phyloP scores from a whole-genome alignment of 352 stramenopile genomes.

The Phytophthora vignae region DNA sequence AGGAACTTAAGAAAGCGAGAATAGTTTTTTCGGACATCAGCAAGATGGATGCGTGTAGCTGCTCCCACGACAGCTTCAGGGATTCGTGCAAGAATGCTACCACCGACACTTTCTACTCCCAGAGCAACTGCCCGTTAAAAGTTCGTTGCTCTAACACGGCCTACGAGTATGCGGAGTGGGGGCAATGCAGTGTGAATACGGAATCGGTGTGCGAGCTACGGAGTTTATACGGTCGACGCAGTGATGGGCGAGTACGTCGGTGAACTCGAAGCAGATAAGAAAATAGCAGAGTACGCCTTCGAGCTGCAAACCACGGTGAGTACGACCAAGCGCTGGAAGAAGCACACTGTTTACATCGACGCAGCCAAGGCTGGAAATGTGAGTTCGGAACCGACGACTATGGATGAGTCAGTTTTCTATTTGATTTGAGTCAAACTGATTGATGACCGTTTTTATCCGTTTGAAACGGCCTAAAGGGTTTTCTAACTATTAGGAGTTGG shows the following conservation, averaged over 20 bases:
- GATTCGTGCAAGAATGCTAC: not conserved
- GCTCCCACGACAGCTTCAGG: not conserved
- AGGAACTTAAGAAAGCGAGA: not conserved
- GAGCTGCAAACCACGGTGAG: not conserved
- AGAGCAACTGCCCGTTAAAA: not conserved
- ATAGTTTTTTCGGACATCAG: not conserved
- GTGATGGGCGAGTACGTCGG: not conserved
- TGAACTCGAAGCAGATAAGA: not conserved
- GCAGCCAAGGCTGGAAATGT: not conserved
- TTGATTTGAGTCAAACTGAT: no score
- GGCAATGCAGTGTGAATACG: not conserved
- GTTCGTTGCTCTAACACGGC: not conserved
- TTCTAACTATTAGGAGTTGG: no score
- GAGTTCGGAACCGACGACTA: no score
- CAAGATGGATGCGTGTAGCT: not conserved
- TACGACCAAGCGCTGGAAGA: not conserved
- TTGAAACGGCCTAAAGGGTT: no score
- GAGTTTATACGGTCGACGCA: not conserved
- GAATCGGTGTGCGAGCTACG: not conserved
- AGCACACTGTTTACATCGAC: not conserved
- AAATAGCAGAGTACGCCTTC: not conserved
- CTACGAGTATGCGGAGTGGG: not conserved
- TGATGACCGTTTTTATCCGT: no score
- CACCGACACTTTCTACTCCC: not conserved
- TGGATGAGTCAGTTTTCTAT: no score